A percentile compares a stretch with the other conserved stretches of the same genome.
phyloP scores from a whole-genome alignment of 2,329 filamentous ascomycete genomes.

The Cercospora janseana region DNA sequence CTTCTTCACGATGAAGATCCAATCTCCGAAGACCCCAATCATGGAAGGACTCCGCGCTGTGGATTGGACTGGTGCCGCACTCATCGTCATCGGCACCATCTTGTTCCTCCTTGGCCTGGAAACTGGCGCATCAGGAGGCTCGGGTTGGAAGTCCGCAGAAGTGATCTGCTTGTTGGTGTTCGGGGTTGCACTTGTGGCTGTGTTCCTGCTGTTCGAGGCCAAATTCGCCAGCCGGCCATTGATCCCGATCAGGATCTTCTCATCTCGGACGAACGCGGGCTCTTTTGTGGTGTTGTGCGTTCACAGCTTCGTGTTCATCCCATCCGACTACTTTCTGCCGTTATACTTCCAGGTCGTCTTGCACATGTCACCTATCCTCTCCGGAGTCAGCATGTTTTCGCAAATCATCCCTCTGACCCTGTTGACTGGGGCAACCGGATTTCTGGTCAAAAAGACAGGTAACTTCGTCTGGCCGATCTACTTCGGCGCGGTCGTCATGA shows the following conservation, averaged over 20 bases:
- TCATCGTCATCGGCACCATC: conserved; percentile 50
- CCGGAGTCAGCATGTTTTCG: conserved; percentile 61
- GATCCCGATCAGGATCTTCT: conserved; percentile 65
- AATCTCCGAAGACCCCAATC: conserved; percentile 63
- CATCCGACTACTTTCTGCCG: conserved; percentile 68
- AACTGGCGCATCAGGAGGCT: conserved; percentile 51
- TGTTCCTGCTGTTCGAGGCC: conserved; percentile 62
- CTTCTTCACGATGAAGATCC: conserved; percentile 61
- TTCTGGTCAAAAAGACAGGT: conserved; percentile 51
- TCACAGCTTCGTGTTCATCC: conserved; percentile 59
- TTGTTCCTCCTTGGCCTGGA: conserved; percentile 55
- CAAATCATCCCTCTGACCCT: conserved; percentile 50
- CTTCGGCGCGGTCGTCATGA: conserved; percentile 43
- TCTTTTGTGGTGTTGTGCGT: conserved; percentile 50
- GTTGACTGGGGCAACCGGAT: conserved; percentile 46
- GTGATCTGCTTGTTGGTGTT: conserved; percentile 57
- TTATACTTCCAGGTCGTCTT: conserved; percentile 70
- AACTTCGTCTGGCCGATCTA: conserved; percentile 50
- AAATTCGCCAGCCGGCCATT: conserved; percentile 63
- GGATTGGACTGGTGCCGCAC: conserved; percentile 57
- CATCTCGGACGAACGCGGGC: conserved; percentile 56
- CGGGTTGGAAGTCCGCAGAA: conserved; percentile 54
- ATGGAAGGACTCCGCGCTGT: conserved; percentile 61
- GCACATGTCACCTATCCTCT: conserved; percentile 58
- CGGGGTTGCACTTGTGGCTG: conserved; percentile 47